Evolutionary conservation across 352 stramenopile species (phyloP).

Genomic region (Phytophthora multivora): DNA sequence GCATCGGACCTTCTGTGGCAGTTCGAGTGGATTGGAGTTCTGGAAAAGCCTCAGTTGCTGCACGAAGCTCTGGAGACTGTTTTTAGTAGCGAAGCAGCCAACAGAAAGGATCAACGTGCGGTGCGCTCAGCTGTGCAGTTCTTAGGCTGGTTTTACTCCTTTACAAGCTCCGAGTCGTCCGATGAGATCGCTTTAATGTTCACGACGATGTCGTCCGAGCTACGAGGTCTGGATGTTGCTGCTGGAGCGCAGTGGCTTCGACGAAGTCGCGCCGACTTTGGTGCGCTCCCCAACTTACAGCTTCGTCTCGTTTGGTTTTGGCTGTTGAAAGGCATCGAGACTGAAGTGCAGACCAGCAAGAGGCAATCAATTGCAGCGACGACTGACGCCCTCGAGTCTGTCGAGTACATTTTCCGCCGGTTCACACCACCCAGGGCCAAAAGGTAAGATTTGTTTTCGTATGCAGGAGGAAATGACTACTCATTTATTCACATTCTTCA

Average conservation of each 20-base stretch:
- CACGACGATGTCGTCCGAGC: slow-evolving; percentile 23
- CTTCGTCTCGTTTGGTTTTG: slow-evolving; percentile 68
- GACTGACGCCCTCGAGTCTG: slow-evolving; percentile 48
- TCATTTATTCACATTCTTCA: neutral
- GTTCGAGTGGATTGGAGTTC: slow-evolving; percentile 41
- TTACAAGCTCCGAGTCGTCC: slow-evolving; percentile 7
- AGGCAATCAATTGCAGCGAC: slow-evolving; percentile 4
- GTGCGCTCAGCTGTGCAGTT: slow-evolving; percentile 26
- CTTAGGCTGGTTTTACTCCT: slow-evolving; percentile 58
- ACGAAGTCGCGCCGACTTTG: slow-evolving; percentile 46
- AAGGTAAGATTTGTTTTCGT: slow-evolving; percentile 28
- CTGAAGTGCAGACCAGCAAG: slow-evolving; percentile 6
- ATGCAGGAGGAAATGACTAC: neutral
- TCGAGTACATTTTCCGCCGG: slow-evolving; percentile 67
- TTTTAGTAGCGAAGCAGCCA: slow-evolving; percentile 12
- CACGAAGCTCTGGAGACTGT: slow-evolving; percentile 33
- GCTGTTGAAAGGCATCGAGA: slow-evolving; percentile 47
- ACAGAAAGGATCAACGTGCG: neutral
- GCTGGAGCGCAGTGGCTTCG: slow-evolving; percentile 46
- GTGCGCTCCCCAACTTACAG: slow-evolving; percentile 28
- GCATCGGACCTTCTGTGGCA: slow-evolving; percentile 28
- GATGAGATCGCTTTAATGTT: slow-evolving; percentile 28
- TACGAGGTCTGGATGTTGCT: slow-evolving; percentile 22
- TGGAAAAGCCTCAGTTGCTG: slow-evolving; percentile 30
- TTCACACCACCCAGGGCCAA: slow-evolving; percentile 46